Conservation (phyloP, 805 yeast genomes). For the Yarrowia sp. region DNA sequence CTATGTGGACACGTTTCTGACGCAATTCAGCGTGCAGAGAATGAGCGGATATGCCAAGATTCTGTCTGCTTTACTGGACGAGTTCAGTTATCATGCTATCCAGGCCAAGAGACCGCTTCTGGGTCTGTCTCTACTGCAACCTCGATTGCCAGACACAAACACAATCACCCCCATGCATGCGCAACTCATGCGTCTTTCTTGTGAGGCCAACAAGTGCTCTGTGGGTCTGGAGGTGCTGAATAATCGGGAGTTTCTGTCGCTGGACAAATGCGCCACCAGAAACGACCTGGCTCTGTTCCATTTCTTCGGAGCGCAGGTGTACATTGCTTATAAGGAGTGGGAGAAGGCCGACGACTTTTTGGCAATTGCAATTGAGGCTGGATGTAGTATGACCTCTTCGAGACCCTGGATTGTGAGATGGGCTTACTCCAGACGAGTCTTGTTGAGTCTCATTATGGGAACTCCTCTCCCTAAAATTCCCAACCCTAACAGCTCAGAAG, state of each 20-base stretch:
- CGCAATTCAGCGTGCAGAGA: slow-evolving; percentile 3
- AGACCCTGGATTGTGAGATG: slow-evolving; percentile 11
- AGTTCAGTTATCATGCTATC: slow-evolving; percentile 8
- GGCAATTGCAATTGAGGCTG: slow-evolving; percentile 35
- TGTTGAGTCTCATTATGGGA: slow-evolving; percentile 28
- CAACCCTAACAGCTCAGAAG: slow-evolving; percentile 10
- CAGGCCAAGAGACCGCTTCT: slow-evolving; percentile 16
- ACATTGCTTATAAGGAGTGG: slow-evolving; percentile 38
- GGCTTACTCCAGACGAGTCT: slow-evolving; percentile 8
- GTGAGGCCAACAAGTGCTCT: slow-evolving; percentile 22
- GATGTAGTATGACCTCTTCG: not conserved
- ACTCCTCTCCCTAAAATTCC: slow-evolving; percentile 6
- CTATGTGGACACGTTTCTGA: slow-evolving; percentile 15
- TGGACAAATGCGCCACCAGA: slow-evolving; percentile 20
- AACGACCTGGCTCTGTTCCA: slow-evolving; percentile 38
- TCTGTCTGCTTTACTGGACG: slow-evolving; percentile 11
- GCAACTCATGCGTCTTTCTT: slow-evolving; percentile 21
- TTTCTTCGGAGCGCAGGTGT: slow-evolving; percentile 42
- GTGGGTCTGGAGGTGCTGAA: slow-evolving; percentile 18
- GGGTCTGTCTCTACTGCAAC: slow-evolving; percentile 7
- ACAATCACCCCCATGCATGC: slow-evolving; percentile 38
- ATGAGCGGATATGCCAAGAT: not conserved
- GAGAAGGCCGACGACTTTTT: slow-evolving; percentile 42
- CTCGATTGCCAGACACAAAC: slow-evolving; percentile 12
- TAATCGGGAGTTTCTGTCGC: slow-evolving; percentile 12